Conservation (phyloP, 2,329 filamentous ascomycete species). For the Ophiostoma sp. region DNA sequence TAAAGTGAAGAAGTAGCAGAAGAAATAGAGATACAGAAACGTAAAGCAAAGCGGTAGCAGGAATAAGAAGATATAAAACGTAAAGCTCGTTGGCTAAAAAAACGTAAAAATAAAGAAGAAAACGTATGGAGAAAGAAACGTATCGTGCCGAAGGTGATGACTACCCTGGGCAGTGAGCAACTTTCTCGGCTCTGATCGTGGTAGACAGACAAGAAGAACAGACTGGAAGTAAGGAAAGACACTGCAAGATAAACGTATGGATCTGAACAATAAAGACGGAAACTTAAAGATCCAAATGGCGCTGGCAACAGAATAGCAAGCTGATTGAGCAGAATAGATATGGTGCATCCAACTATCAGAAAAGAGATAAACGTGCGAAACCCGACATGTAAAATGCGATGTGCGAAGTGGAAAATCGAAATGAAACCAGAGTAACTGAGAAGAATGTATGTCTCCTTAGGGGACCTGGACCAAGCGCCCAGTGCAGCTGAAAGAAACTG, state of each 20-base stretch:
- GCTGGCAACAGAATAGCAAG: neutral
- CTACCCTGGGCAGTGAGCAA: neutral
- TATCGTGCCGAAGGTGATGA: neutral
- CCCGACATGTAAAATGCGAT: neutral
- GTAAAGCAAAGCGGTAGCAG: neutral
- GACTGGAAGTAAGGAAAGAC: neutral
- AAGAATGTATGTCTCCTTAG: neutral
- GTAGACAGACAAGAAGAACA: neutral
- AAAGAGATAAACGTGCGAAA: neutral
- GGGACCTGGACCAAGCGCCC: neutral
- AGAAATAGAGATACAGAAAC: neutral
- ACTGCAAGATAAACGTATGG: too few relatives aligned
- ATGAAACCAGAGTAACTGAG: neutral
- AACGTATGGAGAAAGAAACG: neutral
- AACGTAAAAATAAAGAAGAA: neutral
- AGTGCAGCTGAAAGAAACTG: neutral
- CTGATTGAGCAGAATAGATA: neutral
- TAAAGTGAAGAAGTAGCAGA: too few relatives aligned
- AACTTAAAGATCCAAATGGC: neutral
- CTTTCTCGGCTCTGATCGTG: neutral
- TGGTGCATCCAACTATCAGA: neutral
- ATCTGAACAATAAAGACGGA: too few relatives aligned
- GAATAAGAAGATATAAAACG: neutral
- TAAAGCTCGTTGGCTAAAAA: neutral
- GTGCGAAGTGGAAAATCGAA: neutral